These are phyloP conservation scores for Emydomyces testavorans DNA, from an alignment of 2,329 filamentous ascomycete species.

Conservation along the genomic window DNA sequence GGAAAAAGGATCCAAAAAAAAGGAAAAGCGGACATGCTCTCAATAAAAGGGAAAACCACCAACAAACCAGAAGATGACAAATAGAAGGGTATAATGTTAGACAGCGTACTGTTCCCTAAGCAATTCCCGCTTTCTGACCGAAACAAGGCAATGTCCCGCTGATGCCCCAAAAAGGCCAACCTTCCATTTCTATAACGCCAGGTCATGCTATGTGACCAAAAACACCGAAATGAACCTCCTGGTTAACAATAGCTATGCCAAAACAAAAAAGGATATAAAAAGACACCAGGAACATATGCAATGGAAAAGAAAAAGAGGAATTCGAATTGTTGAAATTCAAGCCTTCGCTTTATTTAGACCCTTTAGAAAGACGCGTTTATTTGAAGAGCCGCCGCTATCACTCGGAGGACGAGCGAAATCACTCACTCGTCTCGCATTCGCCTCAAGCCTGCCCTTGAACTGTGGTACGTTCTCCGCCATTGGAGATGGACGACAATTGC, in stretches of 20 bases:
- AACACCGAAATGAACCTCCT: background rate
- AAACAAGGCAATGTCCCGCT: background rate
- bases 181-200: background rate
- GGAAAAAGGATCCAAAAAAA: background rate
- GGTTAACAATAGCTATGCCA: background rate
- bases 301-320: background rate
- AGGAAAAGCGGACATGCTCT: too few relatives aligned
- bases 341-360: conserved; percentile 22
- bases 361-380: conserved; percentile 30
- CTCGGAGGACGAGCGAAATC: conserved; percentile 23
- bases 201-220: background rate
- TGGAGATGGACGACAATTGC: conserved; percentile 3
- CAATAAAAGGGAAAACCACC: background rate
- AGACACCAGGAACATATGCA: background rate
- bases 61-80: background rate
- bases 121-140: too few relatives aligned
- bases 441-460: background rate
- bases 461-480: conserved; percentile 5
- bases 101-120: too few relatives aligned
- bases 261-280: background rate
- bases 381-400: conserved; percentile 21
- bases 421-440: conserved; percentile 23
- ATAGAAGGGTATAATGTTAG: too few relatives aligned
- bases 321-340: conserved; percentile 3
- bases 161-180: background rate